Evolutionary conservation across 306 rosid species (phyloP), one percentile per base, ranked within the genome.

Genomic region (Sicyos edulis): DNA sequence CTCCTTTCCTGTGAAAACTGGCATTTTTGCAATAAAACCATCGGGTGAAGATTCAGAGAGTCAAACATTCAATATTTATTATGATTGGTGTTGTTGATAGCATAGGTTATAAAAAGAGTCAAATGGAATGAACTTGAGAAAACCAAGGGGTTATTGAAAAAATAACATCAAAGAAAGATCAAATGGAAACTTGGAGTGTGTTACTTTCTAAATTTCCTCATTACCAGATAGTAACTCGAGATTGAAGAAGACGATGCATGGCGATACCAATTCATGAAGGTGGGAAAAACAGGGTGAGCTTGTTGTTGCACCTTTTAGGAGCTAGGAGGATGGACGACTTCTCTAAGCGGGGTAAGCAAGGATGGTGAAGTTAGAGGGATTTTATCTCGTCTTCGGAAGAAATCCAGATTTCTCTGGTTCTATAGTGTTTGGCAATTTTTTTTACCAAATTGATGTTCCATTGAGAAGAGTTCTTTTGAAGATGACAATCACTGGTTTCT

Each of bases 1-100:
- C 70, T 74, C 71, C 22, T 32, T 50, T 34, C 45, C 77, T 74
- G 71, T 40, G 61, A 32, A 32, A 7, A 74, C 66, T 22, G 29
- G n/a, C 37, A 45, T 50, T 49, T 26, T 29, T 49, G 24, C 8
- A 10, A 37, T 19, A 34, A 32, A 40, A 13, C 2, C 8, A 9
- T 72, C 54, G 29, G 26, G 68, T 19, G 15, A 57, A n/a, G 13
- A 74, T 26, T 29, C 51, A 54, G 61, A 16, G 55, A 13, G 57
- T 12, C 3, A 45, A 66, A 67, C 15, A 13, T 45, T 45, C 20
- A 4, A 67, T 2, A 50, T 45, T 45, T 47, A 47, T 47, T 40
- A 37, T 17, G 51, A 17, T 34, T 63, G 50, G 22, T 34, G 49
- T 17, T 62, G 22, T 61, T 34, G 50, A 60, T 26, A 60, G 6